Evolutionary conservation across 352 stramenopile genomes (phyloP).

Genomic region (Phytophthora syringae): DNA sequence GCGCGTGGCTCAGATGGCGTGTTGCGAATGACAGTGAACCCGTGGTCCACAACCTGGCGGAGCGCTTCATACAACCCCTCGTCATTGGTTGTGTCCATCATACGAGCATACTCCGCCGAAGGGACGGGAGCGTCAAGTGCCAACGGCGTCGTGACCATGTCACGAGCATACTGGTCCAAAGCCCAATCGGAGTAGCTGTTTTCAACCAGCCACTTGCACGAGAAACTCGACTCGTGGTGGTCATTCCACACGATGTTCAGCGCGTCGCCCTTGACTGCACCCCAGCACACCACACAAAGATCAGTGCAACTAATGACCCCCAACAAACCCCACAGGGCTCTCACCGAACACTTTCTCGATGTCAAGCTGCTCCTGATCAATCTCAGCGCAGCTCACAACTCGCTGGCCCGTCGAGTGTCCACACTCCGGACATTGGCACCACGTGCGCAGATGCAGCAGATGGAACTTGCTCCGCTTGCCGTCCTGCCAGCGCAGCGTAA

Average conservation of each 20-base stretch:
- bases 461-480: slow-evolving; percentile 75
- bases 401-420: slow-evolving; percentile 80
- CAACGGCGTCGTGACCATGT: slow-evolving; percentile 58
- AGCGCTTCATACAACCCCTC: slow-evolving; percentile 72
- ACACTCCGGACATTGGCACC: slow-evolving; percentile 75
- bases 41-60: slow-evolving; percentile 72
- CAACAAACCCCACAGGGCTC: background rate
- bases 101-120: slow-evolving; percentile 60
- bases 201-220: slow-evolving; percentile 72
- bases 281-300: background rate
- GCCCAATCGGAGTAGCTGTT: slow-evolving; percentile 76
- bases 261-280: slow-evolving; percentile 70
- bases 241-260: slow-evolving; percentile 79
- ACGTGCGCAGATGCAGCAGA: slow-evolving; percentile 77
- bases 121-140: slow-evolving; percentile 57
- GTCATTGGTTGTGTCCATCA: slow-evolving; percentile 74
- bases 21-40: slow-evolving; percentile 77
- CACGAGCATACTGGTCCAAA: slow-evolving; percentile 52
- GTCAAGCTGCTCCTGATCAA: slow-evolving; percentile 54
- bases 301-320: background rate
- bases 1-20: slow-evolving; percentile 58
- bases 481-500: slow-evolving; percentile 83
- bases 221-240: slow-evolving; percentile 72
- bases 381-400: slow-evolving; percentile 79
- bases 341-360: slow-evolving; percentile 81